A percentile compares a stretch with the other conserved stretches of the same genome.
Conservation (phyloP, 2,329 filamentous ascomycete species). For the Beauveria rudraprayagi region DNA sequence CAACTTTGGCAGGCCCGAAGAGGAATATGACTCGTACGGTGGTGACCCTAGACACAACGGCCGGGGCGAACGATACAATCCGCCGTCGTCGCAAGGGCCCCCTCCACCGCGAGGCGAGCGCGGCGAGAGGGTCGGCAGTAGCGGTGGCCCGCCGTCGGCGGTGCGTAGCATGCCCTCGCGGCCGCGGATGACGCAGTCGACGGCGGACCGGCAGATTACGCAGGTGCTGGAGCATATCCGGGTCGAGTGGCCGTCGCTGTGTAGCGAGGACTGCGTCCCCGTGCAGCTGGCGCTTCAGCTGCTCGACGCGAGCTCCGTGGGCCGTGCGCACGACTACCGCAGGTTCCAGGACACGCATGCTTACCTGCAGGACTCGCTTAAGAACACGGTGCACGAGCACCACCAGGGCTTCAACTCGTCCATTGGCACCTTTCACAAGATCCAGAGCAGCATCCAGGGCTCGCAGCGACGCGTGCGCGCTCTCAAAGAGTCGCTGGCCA, state of each 20-base stretch:
- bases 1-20: conserved; percentile 30
- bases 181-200: conserved; percentile 34
- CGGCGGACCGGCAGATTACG: conserved; percentile 47
- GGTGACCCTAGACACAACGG: conserved; percentile 25
- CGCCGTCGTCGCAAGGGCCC: conserved; percentile 21
- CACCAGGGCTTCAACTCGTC: conserved; percentile 99
- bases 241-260: conserved; percentile 87
- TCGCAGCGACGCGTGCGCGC: conserved; percentile 79
- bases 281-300: conserved; percentile 92
- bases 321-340: conserved; percentile 78
- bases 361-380: conserved; percentile 86
- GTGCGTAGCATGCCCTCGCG: conserved; percentile 29
- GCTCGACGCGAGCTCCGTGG: conserved; percentile 88
- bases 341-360: conserved; percentile 78
- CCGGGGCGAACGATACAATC: background rate
- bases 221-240: conserved; percentile 76
- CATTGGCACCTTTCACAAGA: conserved; percentile 98
- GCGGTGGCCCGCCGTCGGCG: conserved; percentile 22
- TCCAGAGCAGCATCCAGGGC: conserved; percentile 82
- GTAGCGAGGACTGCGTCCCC: conserved; percentile 77
- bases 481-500: conserved; percentile 74
- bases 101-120: conserved; percentile 25
- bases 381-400: conserved; percentile 94
- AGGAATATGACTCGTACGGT: conserved; percentile 44
- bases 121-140: conserved; percentile 27